Percentiles rank a stretch among this genome's conserved stretches.
These are phyloP conservation scores for Solanum chacoense DNA, from an alignment of 305 asterid species.

Conservation along the genomic window DNA sequence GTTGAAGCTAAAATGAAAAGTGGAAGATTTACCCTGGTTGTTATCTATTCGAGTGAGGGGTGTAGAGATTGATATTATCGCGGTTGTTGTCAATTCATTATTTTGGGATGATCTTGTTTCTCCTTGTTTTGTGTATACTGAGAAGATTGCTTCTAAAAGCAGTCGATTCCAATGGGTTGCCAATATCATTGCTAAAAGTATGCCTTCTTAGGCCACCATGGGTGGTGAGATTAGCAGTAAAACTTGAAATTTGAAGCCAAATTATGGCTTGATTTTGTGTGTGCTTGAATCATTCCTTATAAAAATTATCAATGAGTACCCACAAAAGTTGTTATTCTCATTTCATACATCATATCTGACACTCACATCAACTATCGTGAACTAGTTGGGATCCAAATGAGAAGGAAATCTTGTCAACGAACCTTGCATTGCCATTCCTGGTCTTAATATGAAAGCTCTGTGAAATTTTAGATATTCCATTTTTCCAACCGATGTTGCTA, in stretches of 20 bases:
- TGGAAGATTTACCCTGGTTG: not conserved
- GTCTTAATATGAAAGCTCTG: not conserved
- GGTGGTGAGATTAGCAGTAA: not conserved
- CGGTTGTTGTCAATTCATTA: not conserved
- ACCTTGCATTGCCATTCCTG: not conserved
- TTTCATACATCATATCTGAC: not conserved
- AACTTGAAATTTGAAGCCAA: not conserved
- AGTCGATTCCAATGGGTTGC: not conserved
- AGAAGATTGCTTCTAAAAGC: not conserved
- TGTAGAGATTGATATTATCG: not conserved
- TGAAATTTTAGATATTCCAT: not conserved
- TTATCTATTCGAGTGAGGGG: not conserved
- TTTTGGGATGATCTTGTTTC: not conserved
- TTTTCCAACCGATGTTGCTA: not conserved
- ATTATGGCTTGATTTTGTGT: not conserved
- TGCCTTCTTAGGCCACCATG: not conserved
- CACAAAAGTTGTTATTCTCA: not conserved
- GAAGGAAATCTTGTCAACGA: not conserved
- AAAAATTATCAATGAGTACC: not conserved
- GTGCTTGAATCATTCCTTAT: not conserved
- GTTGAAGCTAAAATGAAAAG: not conserved
- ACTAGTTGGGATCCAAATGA: not conserved
- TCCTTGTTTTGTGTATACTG: not conserved
- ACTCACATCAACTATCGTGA: not conserved
- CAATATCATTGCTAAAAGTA: not conserved